Conservation (phyloP, 1,284 basidiomycete genomes). For the Rhodotorula sp. region DNA sequence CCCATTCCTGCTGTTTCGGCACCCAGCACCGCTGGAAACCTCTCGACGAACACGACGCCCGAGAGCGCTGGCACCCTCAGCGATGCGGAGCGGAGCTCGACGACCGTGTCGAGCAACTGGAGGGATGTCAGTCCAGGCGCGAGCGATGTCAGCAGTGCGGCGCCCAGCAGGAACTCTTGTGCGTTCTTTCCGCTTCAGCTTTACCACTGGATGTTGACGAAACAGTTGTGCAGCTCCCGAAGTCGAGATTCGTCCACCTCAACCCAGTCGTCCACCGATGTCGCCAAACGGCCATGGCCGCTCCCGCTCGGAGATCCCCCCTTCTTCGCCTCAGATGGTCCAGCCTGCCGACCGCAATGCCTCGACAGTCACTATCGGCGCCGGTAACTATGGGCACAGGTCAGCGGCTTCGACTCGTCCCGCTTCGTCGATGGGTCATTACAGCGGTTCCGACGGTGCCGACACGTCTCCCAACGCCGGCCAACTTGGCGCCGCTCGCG, state of each 20-base stretch:
- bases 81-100: background rate
- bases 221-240: background rate
- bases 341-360: conserved; percentile 19
- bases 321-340: conserved; percentile 31
- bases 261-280: conserved; percentile 16
- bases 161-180: background rate
- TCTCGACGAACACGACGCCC: background rate
- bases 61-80: conserved; percentile 3
- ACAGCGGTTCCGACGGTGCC: background rate
- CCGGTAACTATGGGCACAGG: conserved; percentile 8
- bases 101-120: background rate
- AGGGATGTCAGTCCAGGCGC: background rate
- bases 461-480: conserved; percentile 8
- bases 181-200: background rate
- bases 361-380: conserved; percentile 28
- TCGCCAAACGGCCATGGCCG: conserved; percentile 31
- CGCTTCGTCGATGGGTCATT: conserved; percentile 1
- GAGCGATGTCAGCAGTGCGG: background rate
- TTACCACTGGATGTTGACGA: no score
- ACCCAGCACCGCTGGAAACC: background rate
- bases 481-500: background rate
- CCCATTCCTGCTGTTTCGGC: background rate
- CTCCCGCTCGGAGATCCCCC: conserved; percentile 35
- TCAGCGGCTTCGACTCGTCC: background rate
- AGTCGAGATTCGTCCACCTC: background rate